Evolutionary conservation across 2,329 filamentous ascomycete species (phyloP), one percentile per base, ranked within the genome.

Genomic region (Calycina marina): DNA sequence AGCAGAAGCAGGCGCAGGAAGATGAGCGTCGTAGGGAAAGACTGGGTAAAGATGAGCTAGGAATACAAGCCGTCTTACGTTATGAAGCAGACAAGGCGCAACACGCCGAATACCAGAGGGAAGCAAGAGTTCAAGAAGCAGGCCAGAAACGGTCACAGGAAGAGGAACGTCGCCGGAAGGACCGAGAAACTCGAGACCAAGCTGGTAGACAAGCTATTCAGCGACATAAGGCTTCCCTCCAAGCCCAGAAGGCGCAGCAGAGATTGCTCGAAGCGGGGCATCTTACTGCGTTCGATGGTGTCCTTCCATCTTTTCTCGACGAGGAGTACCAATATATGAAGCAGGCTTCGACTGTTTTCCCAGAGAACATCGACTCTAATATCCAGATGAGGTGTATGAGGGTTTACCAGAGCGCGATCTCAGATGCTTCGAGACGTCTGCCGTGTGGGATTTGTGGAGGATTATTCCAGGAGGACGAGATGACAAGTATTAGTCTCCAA

Each of bases 301-400:
- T 32, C 13, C 28, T 35, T n/a, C 36, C 36, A 22, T 38, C 36
- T 38, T 38, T 38, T 17, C 32, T 38, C 16, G 36, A 38, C 29
- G 24, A 35, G 32, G 32, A 38, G 28, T 37, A 34, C 27, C 35
- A 37, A 31, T 37, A 37, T 34, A 37, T 30, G 28, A 37, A 34
- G 27, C 35, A 37, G 22, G 35, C 35, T 34, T 34, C 35, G 35
- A 22, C 35, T 14, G 16, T 14, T 34, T 37, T 34, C 14, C 32
- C 28, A 18, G 27, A 30, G 29, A 14, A 31, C 27, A 32, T 37
- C 41, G 14, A 9, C 18, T 22, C 25, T 17, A 25, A 14, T 32
- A 36, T 28, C 24, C 30, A 36, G 25, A 36, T 36, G 30, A 12
- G 22, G 34, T 36, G 25, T 32, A 32, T 36, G 18, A 36, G 12